Conservation (phyloP, 176 grass and related monocot genomes). For the Eremochloa ophiuroides region DNA sequence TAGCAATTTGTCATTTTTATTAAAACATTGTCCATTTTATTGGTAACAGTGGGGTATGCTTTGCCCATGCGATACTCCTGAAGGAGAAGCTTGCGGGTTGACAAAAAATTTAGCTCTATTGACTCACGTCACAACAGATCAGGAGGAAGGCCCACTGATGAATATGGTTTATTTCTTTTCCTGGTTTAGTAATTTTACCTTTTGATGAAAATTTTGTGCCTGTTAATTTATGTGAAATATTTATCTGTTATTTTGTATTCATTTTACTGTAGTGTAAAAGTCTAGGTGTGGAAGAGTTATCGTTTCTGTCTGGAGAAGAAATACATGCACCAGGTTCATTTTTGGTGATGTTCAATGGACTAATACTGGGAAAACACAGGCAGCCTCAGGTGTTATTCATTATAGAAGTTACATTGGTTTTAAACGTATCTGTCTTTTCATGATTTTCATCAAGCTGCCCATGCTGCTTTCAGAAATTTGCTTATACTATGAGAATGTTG, state of each 20-base stretch:
- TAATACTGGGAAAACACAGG: slow-evolving; percentile 91
- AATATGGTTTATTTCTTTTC: slow-evolving; percentile 55
- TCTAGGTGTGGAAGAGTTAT: slow-evolving; percentile 83
- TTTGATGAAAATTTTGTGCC: slow-evolving; percentile 11
- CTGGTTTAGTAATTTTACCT: background rate
- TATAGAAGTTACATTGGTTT: background rate
- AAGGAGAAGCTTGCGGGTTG: slow-evolving; percentile 97
- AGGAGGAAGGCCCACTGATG: slow-evolving; percentile 75
- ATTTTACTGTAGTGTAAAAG: slow-evolving; percentile 66
- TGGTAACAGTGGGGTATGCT: slow-evolving; percentile 97
- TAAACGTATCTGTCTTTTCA: slow-evolving; percentile 10
- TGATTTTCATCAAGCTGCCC: slow-evolving; percentile 13
- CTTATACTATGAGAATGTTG: slow-evolving; percentile 69
- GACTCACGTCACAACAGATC: slow-evolving; percentile 93
- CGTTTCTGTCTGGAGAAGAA: slow-evolving; percentile 72
- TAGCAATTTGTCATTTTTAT: slow-evolving; percentile 12
- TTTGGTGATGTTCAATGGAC: slow-evolving; percentile 96
- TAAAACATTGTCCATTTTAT: background rate
- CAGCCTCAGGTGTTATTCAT: slow-evolving; percentile 62
- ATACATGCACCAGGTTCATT: slow-evolving; percentile 78
- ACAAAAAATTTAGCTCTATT: slow-evolving; percentile 97
- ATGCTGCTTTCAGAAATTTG: slow-evolving; percentile 68
- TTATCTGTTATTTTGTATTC: slow-evolving; percentile 16
- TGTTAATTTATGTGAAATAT: background rate
- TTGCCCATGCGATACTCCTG: slow-evolving; percentile 97